Base-by-base conservation (phyloP, 176 grass and related monocot species). In the Pharus latifolius region DNA sequence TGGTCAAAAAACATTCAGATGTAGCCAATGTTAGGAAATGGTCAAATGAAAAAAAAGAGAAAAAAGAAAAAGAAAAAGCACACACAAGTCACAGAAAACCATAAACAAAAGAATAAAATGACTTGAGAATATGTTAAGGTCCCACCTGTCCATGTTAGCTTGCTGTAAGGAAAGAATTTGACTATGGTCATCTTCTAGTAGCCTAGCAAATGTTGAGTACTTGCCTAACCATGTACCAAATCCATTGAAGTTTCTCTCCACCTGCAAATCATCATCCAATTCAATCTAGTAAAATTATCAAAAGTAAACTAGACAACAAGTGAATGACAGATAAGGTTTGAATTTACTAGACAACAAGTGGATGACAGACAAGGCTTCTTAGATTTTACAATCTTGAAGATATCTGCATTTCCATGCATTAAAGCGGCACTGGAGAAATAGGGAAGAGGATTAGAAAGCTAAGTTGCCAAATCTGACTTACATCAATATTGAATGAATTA, bases 211-310 rank as follows among this genome's bases (percentile, higher is more conserved):
- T n/a, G 96, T 95, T 30, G 96, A 99, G 69, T 99, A 71, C 72
- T 99, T 99, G 7, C 96, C 96, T 57, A 99, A 77, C 96, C 96
- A 99, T 75, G 90, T 90, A 82, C 96, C 96, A 91, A 99, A 99
- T 50, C 96, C 91, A 84, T 99, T 99, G 45, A 88, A 99, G 28
- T 99, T 99, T 7, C 96, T 68, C 50, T 99, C 96, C 70, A 90
- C 96, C 96, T 99, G 82, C 57, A 60, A 47, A 70, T 77, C 35
- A 34, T 33, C 19, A 75, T 32, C 56, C 29, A 49, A 50, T 31
- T 77, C 50, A 86, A 63, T 72, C 56, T 69, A 17, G 18, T 11
- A 58, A 47, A 76, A 55, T 72, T 41, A 55, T 19, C 16, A 56
- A 51, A 66, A 71, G 25, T 40, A 52, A 64, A 85, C 26, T 61